Conservation (phyloP, 1,284 basidiomycete genomes). For the Cerioporus squamosus region DNA sequence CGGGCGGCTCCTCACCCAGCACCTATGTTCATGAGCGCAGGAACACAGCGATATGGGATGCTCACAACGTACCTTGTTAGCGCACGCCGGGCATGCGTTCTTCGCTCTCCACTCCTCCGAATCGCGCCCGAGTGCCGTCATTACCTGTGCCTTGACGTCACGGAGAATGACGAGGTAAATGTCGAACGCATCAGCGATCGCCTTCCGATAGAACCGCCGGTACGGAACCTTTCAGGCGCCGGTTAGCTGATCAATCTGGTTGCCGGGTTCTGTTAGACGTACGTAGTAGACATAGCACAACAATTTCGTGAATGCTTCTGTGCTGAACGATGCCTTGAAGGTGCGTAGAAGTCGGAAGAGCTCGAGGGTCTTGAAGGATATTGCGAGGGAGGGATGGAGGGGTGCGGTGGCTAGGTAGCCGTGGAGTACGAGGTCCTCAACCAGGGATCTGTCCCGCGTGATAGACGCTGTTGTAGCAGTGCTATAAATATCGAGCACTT, state of each 20-base stretch:
- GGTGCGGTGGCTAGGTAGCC: constrained; percentile 15
- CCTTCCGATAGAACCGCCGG: constrained; percentile 3
- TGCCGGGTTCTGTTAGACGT: constrained; percentile 21
- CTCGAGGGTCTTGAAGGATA: constrained; percentile 37
- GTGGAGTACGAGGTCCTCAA: constrained; percentile 6
- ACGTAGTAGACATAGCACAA: constrained; percentile 36
- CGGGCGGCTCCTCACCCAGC: constrained; percentile 27
- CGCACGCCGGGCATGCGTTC: constrained; percentile 38
- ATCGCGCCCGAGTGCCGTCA: constrained; percentile 25
- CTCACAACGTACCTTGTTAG: constrained; percentile 26
- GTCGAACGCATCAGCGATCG: constrained; percentile 34
- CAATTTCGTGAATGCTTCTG: constrained; percentile 39
- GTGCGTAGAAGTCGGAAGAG: constrained; percentile 29
- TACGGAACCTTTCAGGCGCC: constrained; percentile 13
- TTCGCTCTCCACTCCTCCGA: constrained; percentile 31
- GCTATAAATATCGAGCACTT: neutral
- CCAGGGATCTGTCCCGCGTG: neutral
- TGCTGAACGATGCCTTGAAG: constrained; percentile 34
- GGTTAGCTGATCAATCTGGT: neutral
- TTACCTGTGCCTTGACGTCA: constrained; percentile 21
- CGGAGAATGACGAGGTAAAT: constrained; percentile 32
- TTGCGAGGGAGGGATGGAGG: constrained; percentile 26
- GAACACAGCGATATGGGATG: neutral
- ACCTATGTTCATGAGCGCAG: neutral
- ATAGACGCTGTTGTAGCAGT: neutral